Percentiles rank a stretch among this genome's conserved stretches.
phyloP scores from a whole-genome alignment of 2,329 filamentous ascomycete species.

The Raffaelea albimanens region DNA sequence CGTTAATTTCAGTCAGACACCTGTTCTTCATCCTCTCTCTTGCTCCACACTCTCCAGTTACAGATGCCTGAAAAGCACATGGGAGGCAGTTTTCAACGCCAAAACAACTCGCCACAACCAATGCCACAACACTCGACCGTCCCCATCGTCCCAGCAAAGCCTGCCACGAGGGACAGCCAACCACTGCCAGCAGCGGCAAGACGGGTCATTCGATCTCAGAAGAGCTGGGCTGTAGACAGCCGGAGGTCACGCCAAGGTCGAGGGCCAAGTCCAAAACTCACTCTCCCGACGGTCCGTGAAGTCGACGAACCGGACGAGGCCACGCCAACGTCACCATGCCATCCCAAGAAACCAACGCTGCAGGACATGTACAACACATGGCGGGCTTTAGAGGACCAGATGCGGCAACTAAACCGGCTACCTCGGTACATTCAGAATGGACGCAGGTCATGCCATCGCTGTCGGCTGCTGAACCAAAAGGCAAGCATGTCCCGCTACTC shows the following conservation, averaged over 20 bases:
- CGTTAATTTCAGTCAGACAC: too few relatives aligned
- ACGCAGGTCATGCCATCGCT: conserved; percentile 9
- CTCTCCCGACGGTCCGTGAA: too few relatives aligned
- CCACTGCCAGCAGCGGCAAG: conserved; percentile 3
- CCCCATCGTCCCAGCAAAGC: too few relatives aligned
- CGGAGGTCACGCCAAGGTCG: background rate
- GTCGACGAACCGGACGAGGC: background rate
- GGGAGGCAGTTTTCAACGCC: too few relatives aligned
- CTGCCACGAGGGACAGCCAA: background rate
- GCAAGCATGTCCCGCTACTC: background rate
- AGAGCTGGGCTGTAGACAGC: background rate
- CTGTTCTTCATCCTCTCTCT: too few relatives aligned
- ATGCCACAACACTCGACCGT: too few relatives aligned
- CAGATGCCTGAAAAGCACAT: too few relatives aligned
- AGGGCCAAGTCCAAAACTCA: too few relatives aligned
- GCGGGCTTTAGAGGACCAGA: conserved; percentile 10
- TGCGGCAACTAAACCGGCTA: conserved; percentile 7
- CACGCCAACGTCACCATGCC: background rate
- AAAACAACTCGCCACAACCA: too few relatives aligned
- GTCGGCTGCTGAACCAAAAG: conserved; percentile 7
- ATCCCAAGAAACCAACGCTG: conserved; percentile 4
- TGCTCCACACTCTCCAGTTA: too few relatives aligned
- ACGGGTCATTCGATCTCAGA: conserved; percentile 7
- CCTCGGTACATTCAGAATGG: conserved; percentile 11
- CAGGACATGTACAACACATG: conserved; percentile 16